Evolutionary conservation across 176 grass and related monocot species (phyloP), one percentile per base, ranked within the genome.

Genomic region (Canna indica): DNA sequence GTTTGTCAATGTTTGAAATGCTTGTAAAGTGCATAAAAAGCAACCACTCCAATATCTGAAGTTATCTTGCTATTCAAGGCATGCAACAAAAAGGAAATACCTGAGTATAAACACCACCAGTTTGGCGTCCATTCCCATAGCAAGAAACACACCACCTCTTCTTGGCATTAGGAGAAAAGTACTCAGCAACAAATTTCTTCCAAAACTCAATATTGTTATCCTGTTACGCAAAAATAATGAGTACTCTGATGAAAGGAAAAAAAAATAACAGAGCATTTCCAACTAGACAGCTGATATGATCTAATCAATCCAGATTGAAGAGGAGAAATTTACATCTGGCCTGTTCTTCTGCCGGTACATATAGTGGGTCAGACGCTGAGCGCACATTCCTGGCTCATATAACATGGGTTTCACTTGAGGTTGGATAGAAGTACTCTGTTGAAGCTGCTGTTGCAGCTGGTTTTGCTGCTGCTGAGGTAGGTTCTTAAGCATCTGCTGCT

Each of bases 101-200:
- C 94, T 99, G 94, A 73, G 94, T 89, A 59, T 90, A 99, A 85
- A 99, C 89, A 56, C 89, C 94, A 30, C 86, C 88, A 62, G 94
- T 90, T 87, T 99, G 94, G 7, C 89, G 86, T 10, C 88, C 84
- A 67, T 76, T 99, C 73, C 89, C 42, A 33, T 77, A 79, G 3
- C 64, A 59, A 72, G 58, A 72, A 58, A 82, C 75, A 82, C 73
- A 82, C 72, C 60, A 73, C 36, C 72, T 67, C 52, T 68, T 81
- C 62, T 81, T 81, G 7, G 72, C 72, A 68, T 81, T 53, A 14
- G 72, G 56, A 81, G 73, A 50, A 69, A 69, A 77, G 36, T 45
- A 77, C 24, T 77, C 67, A 36, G 54, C 41, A 24, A 81, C 60
- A 76, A 75, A 70, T 70, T 69, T 76, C 60, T 64, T 70, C 79